phyloP scores from a whole-genome alignment of 2,329 filamentous ascomycete species.

The Clonostachys chloroleuca region DNA sequence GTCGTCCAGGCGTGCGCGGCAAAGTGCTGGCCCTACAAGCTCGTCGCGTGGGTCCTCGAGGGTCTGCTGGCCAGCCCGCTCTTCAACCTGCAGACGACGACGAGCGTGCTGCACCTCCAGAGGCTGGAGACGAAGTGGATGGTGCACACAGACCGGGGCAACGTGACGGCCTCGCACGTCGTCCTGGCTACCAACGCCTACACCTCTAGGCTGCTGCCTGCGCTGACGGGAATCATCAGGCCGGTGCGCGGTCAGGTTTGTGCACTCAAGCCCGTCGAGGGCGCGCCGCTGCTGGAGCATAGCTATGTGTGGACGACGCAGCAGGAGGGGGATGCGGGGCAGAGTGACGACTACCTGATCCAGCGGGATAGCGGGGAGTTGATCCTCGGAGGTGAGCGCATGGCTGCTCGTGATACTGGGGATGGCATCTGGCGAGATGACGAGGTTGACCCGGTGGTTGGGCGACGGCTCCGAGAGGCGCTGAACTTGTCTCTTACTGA shows the following conservation, averaged over 20 bases:
- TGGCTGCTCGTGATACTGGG: conserved; percentile 38
- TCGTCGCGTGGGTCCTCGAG: conserved; percentile 69
- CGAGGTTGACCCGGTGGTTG: conserved; percentile 49
- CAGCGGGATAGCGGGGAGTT: conserved; percentile 60
- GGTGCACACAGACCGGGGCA: conserved; percentile 64
- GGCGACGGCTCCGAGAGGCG: conserved; percentile 47
- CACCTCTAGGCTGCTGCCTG: conserved; percentile 69
- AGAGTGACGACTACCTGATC: conserved; percentile 68
- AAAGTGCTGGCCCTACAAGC: conserved; percentile 79
- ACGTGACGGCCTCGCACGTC: conserved; percentile 56
- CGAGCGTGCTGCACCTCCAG: conserved; percentile 53
- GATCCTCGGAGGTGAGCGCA: conserved; percentile 68
- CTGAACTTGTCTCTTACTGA: conserved; percentile 37
- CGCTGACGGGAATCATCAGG: conserved; percentile 66
- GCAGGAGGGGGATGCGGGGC: conserved; percentile 15
- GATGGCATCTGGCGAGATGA: conserved; percentile 57
- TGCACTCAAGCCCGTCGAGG: conserved; percentile 53
- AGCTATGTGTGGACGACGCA: conserved; percentile 59
- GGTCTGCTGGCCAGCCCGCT: conserved; percentile 27
- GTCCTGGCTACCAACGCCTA: conserved; percentile 83
- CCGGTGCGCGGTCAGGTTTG: conserved; percentile 74
- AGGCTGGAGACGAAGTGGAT: conserved; percentile 41
- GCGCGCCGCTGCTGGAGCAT: conserved; percentile 34
- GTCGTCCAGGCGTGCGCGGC: conserved; percentile 62
- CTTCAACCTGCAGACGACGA: conserved; percentile 74